Evolutionary conservation across 208 protist genomes (phyloP), one percentile per base, ranked within the genome.

Genomic region (Polymyxa betae): DNA sequence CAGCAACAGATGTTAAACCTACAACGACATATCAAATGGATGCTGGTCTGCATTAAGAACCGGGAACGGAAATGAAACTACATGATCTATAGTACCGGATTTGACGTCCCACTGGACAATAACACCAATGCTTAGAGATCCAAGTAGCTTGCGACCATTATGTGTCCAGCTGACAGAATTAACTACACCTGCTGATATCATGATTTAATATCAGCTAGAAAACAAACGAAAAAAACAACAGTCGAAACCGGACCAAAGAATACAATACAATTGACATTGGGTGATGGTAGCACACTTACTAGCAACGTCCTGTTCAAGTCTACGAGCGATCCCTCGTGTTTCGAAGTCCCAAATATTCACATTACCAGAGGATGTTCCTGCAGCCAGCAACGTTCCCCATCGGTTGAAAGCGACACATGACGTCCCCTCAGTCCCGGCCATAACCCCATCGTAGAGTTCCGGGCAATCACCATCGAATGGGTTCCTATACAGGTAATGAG

Each of bases 401-500:
- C 16, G 5, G n/a, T 82, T 82, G n/a, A 82, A 35, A 12, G 72
- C 5, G 5, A 35, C 40, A n/a, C 72, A 82, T 20, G 72, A 38
- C 5, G 35, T 43, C 16, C 40, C 72, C 35, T 82, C 16, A 12
- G 16, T 35, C 5, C 35, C 35, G 35, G 72, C n/a, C 72, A 82
- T 20, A 5, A n/a, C 72, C 16, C 72, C 72, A 5, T 82, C 72
- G 72, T 38, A 35, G 72, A 82, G 5, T 43, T 82, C 72, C 72
- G 72, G 72, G 72, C 35, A 82, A 43, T 82, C 72, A 35, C 72
- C 10, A 43, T 82, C 72, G n/a, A 82, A 82, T 43, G 72, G 72
- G 72, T 82, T 82, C 72, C 72, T 82, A n/a, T n/a, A 82, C 72
- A 5, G 72, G n/a, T n/a, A n/a, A n/a, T n/a, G n/a, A n/a, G n/a